Evolutionary conservation across 805 yeast species (phyloP).

Genomic region (Dipodascopsis uninucleata): DNA sequence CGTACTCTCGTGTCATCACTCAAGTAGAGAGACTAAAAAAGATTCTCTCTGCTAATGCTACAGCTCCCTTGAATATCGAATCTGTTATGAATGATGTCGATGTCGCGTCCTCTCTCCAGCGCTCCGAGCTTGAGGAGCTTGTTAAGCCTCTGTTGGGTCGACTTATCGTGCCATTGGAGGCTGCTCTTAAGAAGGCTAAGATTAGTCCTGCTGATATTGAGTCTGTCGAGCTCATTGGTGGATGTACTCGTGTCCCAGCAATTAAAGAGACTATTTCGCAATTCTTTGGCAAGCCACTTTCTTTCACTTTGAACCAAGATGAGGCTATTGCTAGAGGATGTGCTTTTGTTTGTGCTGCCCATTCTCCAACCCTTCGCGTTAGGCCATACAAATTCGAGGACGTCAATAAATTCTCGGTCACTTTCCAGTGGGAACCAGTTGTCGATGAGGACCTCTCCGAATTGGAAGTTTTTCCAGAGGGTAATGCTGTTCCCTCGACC

Average conservation of each 20-base stretch:
- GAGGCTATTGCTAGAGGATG: slow-evolving; percentile 99
- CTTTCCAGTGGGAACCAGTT: slow-evolving; percentile 92
- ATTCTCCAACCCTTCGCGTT: slow-evolving; percentile 97
- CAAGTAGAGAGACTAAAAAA: slow-evolving; percentile 94
- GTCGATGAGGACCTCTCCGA: slow-evolving; percentile 85
- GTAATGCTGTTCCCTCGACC: slow-evolving; percentile 89
- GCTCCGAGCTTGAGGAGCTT: slow-evolving; percentile 90
- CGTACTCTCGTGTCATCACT: slow-evolving; percentile 84
- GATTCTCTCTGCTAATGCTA: slow-evolving; percentile 90
- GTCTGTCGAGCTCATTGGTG: slow-evolving; percentile 94
- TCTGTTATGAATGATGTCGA: slow-evolving; percentile 97
- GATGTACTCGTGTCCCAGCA: slow-evolving; percentile 95
- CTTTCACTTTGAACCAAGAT: slow-evolving; percentile 96
- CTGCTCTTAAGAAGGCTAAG: slow-evolving; percentile 78
- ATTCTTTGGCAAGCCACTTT: slow-evolving; percentile 78
- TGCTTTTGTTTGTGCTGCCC: slow-evolving; percentile 97
- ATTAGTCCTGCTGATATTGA: slow-evolving; percentile 71
- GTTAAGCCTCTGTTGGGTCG: slow-evolving; percentile 77
- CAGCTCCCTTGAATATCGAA: slow-evolving; percentile 93
- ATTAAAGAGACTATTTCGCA: slow-evolving; percentile 77
- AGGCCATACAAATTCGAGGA: slow-evolving; percentile 99
- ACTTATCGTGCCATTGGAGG: slow-evolving; percentile 71
- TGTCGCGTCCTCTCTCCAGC: slow-evolving; percentile 79
- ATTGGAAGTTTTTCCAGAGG: slow-evolving; percentile 94
- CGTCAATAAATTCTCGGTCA: slow-evolving; percentile 83